Base-by-base conservation (phyloP, 164 flowering plant species). In the Aristolochia contorta region DNA sequence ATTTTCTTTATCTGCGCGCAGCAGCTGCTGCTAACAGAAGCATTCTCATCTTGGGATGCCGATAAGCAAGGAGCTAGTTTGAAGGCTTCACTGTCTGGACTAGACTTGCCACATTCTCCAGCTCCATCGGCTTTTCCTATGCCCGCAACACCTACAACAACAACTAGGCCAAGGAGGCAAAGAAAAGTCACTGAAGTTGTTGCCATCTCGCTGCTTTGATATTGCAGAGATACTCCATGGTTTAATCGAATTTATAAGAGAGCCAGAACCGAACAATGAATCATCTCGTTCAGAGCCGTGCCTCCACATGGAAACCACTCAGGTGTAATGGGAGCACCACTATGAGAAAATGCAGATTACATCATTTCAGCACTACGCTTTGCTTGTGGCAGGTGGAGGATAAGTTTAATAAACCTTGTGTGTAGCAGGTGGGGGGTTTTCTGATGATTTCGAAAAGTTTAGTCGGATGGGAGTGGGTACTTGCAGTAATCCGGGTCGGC, bases 71-170 rank as follows among this genome's bases (percentile, higher is more conserved):
- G 84, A 58, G 67, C 76, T 46, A 84, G 69, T 65, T 78, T 80
- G 55, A 59, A 67, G n/a, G 82, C 86, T 65, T 80, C 82, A 10
- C 0, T 67, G 6, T 84, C 80, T 15, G 56, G 56, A 53, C 16
- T 0, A 77, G 75, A 15, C 19, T 51, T 75, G n/a, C 84, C 82
- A 52, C 86, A 82, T 62, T 75, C 83, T 23, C 83, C 80, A 33
- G 78, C 79, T 16, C 77, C 82, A 30, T 69, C 30, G 24, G 69
- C 78, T 9, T 25, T 37, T 19, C 64, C 59, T 12, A 72, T 4
- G 33, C 57, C 74, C 16, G 69, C 57, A 41, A 71, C 51, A 65
- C 71, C 32, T 5, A 74, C 59, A 47, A 74, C 13, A 12, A 68
- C 48, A 54, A 79, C 22, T 22, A 77, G 61, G 12, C 57, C 72